Conservation (phyloP, 805 yeast genomes). For the Sugiyamaella boreocaroliniensis region DNA sequence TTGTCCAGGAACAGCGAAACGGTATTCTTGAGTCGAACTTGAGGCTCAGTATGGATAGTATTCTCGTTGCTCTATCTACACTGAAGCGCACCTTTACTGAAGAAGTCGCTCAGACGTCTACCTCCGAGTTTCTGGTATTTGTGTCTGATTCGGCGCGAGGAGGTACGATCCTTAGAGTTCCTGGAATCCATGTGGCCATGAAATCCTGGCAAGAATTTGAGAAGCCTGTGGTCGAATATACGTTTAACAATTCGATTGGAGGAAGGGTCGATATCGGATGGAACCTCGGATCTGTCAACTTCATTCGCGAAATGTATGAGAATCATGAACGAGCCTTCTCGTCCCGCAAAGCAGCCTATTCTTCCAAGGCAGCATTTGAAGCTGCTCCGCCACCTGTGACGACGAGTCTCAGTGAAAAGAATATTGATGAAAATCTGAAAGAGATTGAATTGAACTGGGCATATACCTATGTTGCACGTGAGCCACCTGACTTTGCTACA, state of each 20-base stretch:
- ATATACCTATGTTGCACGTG: slow-evolving; percentile 51
- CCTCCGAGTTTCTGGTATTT: slow-evolving; percentile 49
- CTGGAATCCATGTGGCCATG: slow-evolving; percentile 70
- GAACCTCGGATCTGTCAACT: slow-evolving; percentile 88
- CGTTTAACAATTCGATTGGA: slow-evolving; percentile 67
- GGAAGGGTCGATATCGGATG: slow-evolving; percentile 88
- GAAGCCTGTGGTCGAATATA: slow-evolving; percentile 54
- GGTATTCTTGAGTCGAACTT: slow-evolving; percentile 48
- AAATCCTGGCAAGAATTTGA: slow-evolving; percentile 54
- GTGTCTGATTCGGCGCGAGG: slow-evolving; percentile 57
- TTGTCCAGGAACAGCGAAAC: slow-evolving; percentile 22
- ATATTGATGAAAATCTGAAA: slow-evolving; percentile 38
- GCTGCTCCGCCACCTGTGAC: slow-evolving; percentile 23
- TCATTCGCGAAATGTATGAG: slow-evolving; percentile 87
- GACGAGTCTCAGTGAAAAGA: slow-evolving; percentile 2
- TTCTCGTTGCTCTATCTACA: slow-evolving; percentile 60
- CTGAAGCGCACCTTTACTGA: slow-evolving; percentile 47
- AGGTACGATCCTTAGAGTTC: slow-evolving; percentile 74
- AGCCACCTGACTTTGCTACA: slow-evolving; percentile 75
- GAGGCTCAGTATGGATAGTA: slow-evolving; percentile 53
- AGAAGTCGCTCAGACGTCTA: slow-evolving; percentile 41
- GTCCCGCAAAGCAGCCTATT: slow-evolving; percentile 45
- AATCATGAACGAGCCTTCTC: slow-evolving; percentile 70
- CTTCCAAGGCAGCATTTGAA: slow-evolving; percentile 9
- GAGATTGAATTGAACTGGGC: slow-evolving; percentile 41